phyloP scores from a whole-genome alignment of 1,284 basidiomycete genomes.

The Fomitopsis betulina region DNA sequence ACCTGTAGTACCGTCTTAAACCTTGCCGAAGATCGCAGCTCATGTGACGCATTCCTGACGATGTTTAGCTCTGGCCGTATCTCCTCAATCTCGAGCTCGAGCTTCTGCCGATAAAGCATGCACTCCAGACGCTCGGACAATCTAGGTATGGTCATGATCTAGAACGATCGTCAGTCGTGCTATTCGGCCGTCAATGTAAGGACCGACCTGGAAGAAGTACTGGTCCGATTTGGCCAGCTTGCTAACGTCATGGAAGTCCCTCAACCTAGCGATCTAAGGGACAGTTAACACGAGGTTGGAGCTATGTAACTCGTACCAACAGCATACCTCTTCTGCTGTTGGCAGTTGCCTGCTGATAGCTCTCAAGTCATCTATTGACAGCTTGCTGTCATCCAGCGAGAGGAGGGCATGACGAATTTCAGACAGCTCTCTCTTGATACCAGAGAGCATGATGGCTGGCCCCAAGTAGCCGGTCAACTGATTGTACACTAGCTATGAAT shows the following conservation, averaged over 20 bases:
- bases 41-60: conserved; percentile 68
- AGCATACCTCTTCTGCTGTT: conserved; percentile 67
- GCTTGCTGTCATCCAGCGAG: conserved; percentile 59
- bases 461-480: conserved; percentile 6
- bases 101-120: conserved; percentile 79
- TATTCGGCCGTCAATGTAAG: not conserved
- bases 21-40: conserved; percentile 64
- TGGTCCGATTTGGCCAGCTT: conserved; percentile 82
- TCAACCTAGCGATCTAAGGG: conserved; percentile 54
- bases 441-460: conserved; percentile 76
- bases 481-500: not conserved
- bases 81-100: conserved; percentile 83
- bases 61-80: conserved; percentile 78
- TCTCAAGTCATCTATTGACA: conserved; percentile 71
- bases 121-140: conserved; percentile 70
- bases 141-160: conserved; percentile 80
- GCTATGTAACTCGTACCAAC: not conserved
- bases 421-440: conserved; percentile 60
- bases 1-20: conserved; percentile 75
- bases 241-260: conserved; percentile 60
- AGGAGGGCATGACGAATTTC: conserved; percentile 69
- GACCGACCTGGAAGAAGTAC: conserved; percentile 70
- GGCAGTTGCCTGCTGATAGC: conserved; percentile 72
- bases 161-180: conserved; percentile 4
- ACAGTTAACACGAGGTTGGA: not conserved